Evolutionary conservation across 805 yeast species (phyloP), one percentile per base, ranked within the genome.

Genomic region (Maudiozyma saulgeensis): DNA sequence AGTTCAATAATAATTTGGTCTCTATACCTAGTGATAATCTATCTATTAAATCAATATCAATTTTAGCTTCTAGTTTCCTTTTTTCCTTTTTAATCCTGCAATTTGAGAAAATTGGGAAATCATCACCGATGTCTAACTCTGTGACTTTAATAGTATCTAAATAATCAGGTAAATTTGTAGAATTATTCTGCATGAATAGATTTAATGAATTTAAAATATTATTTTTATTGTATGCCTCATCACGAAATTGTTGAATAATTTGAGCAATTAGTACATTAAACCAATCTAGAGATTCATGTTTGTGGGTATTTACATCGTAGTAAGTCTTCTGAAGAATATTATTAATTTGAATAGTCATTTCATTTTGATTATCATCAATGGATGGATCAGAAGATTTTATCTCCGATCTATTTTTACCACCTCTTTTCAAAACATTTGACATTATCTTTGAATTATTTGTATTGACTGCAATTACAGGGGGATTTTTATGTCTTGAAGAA

Each of bases 201-300:
- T 87, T 82, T 45, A 93, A 70, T 1, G 89, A 81, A 55, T 85
- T 83, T 52, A 90, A 81, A 25, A 93, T 84, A 62, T 88, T 89
- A 63, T 93, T 93, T 45, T 89, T 81, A 41, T 78, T 73, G 49
- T 87, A 68, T 0, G 98, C 98, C 62, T 93, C 98, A n/a, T 82
- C 77, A 50, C 99, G 77, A 53, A 89, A 76, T 54, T 90, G 96
- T 32, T 87, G 79, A 25, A 93, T 81, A 7, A 89, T 82, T 64
- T 93, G 97, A 0, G 97, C 99, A 18, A 93, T 77, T 37, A 93
- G 72, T 1, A 93, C 97, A 55, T 91, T 93, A 66, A 93, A 88
- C 99, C 99, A 93, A 64, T 93, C 99, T 52, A 93, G 69, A 0
- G 96, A 84, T 69, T 93, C 99, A 0, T 97, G 78, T 16, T 81